Evolutionary conservation across 768 basidiomycete species (phyloP).

Genomic region (Calocera viscosa): DNA sequence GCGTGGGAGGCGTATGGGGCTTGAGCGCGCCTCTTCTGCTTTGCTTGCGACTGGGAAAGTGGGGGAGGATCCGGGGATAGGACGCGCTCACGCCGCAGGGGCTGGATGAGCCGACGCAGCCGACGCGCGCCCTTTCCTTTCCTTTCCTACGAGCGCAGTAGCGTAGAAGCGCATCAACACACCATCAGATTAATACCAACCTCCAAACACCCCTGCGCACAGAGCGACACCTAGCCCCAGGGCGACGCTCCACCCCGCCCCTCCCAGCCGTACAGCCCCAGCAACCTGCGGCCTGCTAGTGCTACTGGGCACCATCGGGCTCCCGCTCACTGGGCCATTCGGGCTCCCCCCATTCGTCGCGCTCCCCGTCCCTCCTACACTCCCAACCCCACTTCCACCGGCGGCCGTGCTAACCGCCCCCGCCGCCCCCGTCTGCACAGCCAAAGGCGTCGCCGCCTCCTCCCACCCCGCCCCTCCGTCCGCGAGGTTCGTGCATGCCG

Average conservation of each 20-base stretch:
- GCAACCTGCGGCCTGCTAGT: neutral
- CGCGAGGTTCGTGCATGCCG: neutral
- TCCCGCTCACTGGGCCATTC: constrained; percentile 1
- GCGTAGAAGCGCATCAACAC: no score
- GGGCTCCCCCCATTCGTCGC: neutral
- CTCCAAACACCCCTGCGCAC: no score
- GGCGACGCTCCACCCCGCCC: neutral
- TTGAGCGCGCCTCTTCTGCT: constrained; percentile 51
- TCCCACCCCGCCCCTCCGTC: neutral
- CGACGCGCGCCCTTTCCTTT: no score
- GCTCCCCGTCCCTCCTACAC: neutral
- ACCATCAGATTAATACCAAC: no score
- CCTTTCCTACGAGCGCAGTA: no score
- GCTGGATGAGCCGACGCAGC: constrained; percentile 58
- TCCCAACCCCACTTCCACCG: neutral
- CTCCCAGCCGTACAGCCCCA: neutral
- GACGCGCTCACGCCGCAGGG: constrained; percentile 63
- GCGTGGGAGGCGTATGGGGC: constrained; percentile 72
- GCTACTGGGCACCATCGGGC: neutral
- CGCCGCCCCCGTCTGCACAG: neutral
- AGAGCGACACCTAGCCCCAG: neutral
- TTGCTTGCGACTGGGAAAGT: neutral
- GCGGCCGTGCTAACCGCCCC: neutral
- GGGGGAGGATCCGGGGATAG: constrained; percentile 34
- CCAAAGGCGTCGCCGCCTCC: neutral